phyloP scores from a whole-genome alignment of 2,329 filamentous ascomycete species.

The Colletotrichum eremochloae region DNA sequence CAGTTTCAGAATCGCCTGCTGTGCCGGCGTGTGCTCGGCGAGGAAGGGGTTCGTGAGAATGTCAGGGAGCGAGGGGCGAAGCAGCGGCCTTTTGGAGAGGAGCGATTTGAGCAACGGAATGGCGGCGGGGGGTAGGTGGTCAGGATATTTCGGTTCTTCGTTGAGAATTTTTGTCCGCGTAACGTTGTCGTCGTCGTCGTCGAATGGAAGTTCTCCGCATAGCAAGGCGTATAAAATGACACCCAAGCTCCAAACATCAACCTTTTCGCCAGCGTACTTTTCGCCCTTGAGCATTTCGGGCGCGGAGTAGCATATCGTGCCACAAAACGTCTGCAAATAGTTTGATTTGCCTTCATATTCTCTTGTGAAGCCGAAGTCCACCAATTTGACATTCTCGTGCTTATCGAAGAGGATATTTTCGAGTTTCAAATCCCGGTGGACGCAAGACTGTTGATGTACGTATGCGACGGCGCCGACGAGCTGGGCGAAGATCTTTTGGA shows the following conservation, averaged over 20 bases:
- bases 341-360: conserved; percentile 97
- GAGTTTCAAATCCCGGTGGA: conserved; percentile 95
- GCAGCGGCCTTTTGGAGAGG: conserved; percentile 90
- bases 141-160: conserved; percentile 87
- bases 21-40: conserved; percentile 85
- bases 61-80: conserved; percentile 85
- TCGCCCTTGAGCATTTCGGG: conserved; percentile 99
- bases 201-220: conserved; percentile 90
- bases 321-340: conserved; percentile 97
- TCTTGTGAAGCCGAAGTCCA: conserved; percentile 97
- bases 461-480: conserved; percentile 95
- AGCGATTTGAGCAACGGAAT: conserved; percentile 81
- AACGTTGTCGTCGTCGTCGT: conserved; percentile 91
- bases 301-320: conserved; percentile 96
- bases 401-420: conserved; percentile 98
- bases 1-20: conserved; percentile 89
- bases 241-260: conserved; percentile 94
- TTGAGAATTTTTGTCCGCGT: conserved; percentile 89
- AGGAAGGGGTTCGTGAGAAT: conserved; percentile 92
- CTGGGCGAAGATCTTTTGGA: conserved; percentile 96
- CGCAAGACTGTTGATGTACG: conserved; percentile 94
- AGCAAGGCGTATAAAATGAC: conserved; percentile 87
- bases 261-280: conserved; percentile 97
- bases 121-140: conserved; percentile 82
- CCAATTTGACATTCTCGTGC: conserved; percentile 95